A percentile compares a stretch with the other conserved stretches of the same genome.
Evolutionary conservation across 1,284 basidiomycete genomes (phyloP).

Genomic region (Tremellales sp.): DNA sequence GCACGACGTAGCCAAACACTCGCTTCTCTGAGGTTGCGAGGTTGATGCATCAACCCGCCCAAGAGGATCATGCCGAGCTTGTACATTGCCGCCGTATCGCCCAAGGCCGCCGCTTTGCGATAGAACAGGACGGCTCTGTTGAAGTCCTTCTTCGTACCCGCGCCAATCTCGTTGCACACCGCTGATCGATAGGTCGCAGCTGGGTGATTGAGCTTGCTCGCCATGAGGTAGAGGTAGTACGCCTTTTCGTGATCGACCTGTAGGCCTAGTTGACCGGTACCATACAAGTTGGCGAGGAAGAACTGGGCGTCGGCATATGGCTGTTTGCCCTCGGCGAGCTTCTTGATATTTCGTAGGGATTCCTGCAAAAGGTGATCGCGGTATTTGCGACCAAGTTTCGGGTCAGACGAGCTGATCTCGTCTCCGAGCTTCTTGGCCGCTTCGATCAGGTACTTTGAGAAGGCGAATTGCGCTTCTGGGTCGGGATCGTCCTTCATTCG

Average conservation of each 20-base stretch:
- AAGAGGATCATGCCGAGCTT: conserved; percentile 95
- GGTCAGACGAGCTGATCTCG: conserved; percentile 57
- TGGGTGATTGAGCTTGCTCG: conserved; percentile 94
- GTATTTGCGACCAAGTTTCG: conserved; percentile 64
- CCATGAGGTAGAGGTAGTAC: conserved; percentile 97
- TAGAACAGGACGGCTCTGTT: conserved; percentile 91
- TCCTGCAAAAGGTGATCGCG: conserved; percentile 83
- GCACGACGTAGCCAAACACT: conserved; percentile 92
- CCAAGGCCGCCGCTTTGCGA: conserved; percentile 90
- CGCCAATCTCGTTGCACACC: conserved; percentile 99
- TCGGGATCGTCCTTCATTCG: conserved; percentile 97
- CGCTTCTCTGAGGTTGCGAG: conserved; percentile 82
- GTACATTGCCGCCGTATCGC: conserved; percentile 98
- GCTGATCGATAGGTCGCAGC: conserved; percentile 95
- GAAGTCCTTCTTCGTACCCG: conserved; percentile 87
- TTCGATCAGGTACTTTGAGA: conserved; percentile 96
- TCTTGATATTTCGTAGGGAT: conserved; percentile 85
- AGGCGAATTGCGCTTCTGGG: conserved; percentile 96
- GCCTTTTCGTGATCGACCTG: conserved; percentile 97
- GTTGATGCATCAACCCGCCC: conserved; percentile 77
- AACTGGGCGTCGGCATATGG: conserved; percentile 98
- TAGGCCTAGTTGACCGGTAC: conserved; percentile 88
- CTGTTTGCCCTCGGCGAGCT: conserved; percentile 58
- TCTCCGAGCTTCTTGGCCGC: conserved; percentile 94
- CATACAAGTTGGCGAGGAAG: conserved; percentile 96